Base-by-base conservation (phyloP, 1,284 basidiomycete genomes). In the Fistulinella cinereoalba region DNA sequence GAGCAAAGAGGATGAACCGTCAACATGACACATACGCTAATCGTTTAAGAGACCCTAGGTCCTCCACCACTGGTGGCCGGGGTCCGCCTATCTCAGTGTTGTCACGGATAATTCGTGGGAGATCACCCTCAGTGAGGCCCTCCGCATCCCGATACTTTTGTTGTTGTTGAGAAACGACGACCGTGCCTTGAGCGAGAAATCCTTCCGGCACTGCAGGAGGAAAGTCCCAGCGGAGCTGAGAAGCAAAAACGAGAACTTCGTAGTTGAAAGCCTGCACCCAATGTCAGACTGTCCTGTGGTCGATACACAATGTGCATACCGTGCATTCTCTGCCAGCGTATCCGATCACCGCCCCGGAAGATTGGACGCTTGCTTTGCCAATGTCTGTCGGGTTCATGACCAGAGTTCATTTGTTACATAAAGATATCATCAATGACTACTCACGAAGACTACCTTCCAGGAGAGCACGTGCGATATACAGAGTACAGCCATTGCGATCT, bases 151-250 rank as follows among this genome's bases (percentile, higher is more conserved):
- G n/a, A n/a, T n/a, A n/a, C n/a, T n/a, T n/a, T n/a, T n/a, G n/a
- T n/a, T n/a, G 56, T 22, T 68, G 64, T 37, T 67, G 63, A 28
- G 66, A 59, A 37, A 65, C 57, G 36, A 64, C 41, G 29, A 68
- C 59, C 0, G 66, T 68, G 2, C 62, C 66, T 43, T 59, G 66
- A n/a, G 47, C 9, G 18, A 63, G 55, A 25, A 40, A 28, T 1
- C 43, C 41, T 5, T 57, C 51, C 7, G 34, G 3, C 15, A 47
- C 53, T 2, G 45, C 24, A 8, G 46, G 15, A 24, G 65, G 34
- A 36, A 64, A 61, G 13, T 61, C 64, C 62, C 62, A 64, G 13
- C 61, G 64, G 27, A 64, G 59, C 41, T 65, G 62, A 13, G 65
- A 65, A 22, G 62, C 62, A 37, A 58, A 68, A 10, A 68, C 64